These are phyloP conservation scores for Blastobotrys proliferans DNA, from an alignment of 1,139 yeast species.

Conservation along the genomic window DNA sequence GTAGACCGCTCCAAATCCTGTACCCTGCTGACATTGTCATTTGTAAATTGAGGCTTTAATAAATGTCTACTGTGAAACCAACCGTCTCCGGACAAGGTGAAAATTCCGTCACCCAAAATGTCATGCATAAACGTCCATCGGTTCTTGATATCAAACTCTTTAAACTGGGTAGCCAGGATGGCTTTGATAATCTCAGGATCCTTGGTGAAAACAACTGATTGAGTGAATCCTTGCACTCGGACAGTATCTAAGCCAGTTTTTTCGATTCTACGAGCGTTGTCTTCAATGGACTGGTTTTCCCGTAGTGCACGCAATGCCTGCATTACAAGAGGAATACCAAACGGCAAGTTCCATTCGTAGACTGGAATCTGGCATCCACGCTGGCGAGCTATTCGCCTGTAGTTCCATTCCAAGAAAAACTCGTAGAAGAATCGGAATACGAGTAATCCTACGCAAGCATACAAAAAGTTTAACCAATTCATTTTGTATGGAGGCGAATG, in stretches of 20 bases:
- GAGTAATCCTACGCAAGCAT: neutral
- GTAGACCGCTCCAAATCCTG: slow-evolving; percentile 28
- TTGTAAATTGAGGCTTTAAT: slow-evolving; percentile 56
- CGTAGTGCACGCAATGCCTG: no score
- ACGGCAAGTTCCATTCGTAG: neutral
- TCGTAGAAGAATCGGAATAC: neutral
- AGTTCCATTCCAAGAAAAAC: neutral
- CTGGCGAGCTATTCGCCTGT: neutral
- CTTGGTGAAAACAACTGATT: slow-evolving; percentile 6
- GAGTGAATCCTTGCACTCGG: slow-evolving; percentile 17
- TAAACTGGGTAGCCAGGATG: slow-evolving; percentile 40
- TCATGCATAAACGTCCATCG: slow-evolving; percentile 43
- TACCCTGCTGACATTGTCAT: slow-evolving; percentile 50
- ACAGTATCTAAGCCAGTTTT: no score
- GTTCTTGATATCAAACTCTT: slow-evolving; percentile 49
- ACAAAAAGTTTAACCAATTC: neutral
- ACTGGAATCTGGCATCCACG: neutral
- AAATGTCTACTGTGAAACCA: slow-evolving; percentile 58
- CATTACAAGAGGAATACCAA: slow-evolving; percentile 3
- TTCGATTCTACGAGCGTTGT: no score
- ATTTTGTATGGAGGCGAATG: no score
- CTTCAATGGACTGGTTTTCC: slow-evolving; percentile 4
- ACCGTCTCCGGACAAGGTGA: slow-evolving; percentile 51
- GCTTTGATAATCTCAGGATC: slow-evolving; percentile 40
- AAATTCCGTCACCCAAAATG: slow-evolving; percentile 54